Evolutionary conservation across 345 rosid species (phyloP).

Genomic region (Rhizophora mangle): DNA sequence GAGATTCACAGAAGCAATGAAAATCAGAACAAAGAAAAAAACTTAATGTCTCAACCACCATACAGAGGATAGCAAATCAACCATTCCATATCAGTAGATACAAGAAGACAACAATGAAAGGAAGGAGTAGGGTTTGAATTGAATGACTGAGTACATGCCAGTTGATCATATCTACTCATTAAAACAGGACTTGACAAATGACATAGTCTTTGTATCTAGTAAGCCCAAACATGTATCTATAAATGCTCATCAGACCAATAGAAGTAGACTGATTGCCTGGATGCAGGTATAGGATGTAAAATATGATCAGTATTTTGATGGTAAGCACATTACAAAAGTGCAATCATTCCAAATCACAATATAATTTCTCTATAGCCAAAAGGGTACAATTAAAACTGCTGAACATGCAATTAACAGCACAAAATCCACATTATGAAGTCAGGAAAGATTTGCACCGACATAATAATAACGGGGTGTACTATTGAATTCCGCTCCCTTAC

Average conservation of each 20-base stretch:
- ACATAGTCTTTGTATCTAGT: background rate
- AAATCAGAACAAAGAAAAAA: slow-evolving; percentile 13
- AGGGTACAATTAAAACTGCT: background rate
- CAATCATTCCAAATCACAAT: too few relatives aligned
- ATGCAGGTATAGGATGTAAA: too few relatives aligned
- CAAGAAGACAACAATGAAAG: background rate
- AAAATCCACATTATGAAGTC: slow-evolving; percentile 3
- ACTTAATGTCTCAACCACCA: background rate
- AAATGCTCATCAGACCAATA: too few relatives aligned
- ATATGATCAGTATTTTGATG: too few relatives aligned
- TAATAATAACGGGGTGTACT: slow-evolving; percentile 47
- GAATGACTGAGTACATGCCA: background rate
- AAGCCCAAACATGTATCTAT: too few relatives aligned
- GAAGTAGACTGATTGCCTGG: too few relatives aligned
- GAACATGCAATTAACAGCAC: background rate
- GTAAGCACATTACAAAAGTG: too few relatives aligned
- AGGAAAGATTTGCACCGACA: slow-evolving; percentile 46
- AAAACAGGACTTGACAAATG: background rate
- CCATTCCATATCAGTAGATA: background rate
- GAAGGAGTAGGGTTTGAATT: background rate
- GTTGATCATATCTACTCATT: background rate
- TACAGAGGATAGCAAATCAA: background rate
- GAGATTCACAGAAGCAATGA: background rate
- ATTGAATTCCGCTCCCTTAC: slow-evolving; percentile 50
- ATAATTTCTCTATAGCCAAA: background rate